Percentiles rank a stretch among this genome's conserved stretches.
Conservation (phyloP, 2,329 filamentous ascomycete species). For the Knoxdaviesia proteae region DNA sequence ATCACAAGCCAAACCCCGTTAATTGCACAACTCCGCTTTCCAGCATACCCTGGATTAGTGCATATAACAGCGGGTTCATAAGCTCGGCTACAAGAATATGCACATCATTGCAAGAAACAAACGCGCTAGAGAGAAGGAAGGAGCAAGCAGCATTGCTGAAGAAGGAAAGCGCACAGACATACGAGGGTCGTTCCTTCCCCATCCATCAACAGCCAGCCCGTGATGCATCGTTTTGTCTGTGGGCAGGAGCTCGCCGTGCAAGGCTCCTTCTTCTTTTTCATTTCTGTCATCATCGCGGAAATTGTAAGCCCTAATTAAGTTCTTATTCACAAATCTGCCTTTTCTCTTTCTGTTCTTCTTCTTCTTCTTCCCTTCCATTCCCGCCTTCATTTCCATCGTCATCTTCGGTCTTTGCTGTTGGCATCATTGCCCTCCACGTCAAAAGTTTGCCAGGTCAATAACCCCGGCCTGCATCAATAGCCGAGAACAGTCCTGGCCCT, state of each 20-base stretch:
- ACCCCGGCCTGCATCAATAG: background rate
- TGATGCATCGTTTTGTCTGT: background rate
- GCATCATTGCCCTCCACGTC: background rate
- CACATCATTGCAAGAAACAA: too few species aligned
- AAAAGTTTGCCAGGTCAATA: too few species aligned
- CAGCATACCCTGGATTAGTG: too few species aligned
- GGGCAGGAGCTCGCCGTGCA: background rate
- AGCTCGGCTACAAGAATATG: too few species aligned
- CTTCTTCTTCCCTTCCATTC: background rate
- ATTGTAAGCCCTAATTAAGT: background rate
- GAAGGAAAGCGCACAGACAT: too few species aligned
- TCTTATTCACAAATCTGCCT: background rate
- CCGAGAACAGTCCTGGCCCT: background rate
- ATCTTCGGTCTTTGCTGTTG: background rate
- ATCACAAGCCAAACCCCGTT: too few species aligned
- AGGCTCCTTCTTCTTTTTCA: background rate
- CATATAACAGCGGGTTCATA: too few species aligned
- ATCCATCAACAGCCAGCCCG: too few species aligned
- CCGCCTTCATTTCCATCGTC: background rate
- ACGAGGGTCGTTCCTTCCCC: too few species aligned
- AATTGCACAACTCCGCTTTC: too few species aligned
- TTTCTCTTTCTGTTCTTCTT: background rate
- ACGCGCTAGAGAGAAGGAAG: too few species aligned
- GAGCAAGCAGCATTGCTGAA: too few species aligned
- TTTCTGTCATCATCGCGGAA: background rate